These are phyloP conservation scores for Phytopythium chamaehyphon DNA, from an alignment of 352 stramenopile genomes.

Conservation along the genomic window DNA sequence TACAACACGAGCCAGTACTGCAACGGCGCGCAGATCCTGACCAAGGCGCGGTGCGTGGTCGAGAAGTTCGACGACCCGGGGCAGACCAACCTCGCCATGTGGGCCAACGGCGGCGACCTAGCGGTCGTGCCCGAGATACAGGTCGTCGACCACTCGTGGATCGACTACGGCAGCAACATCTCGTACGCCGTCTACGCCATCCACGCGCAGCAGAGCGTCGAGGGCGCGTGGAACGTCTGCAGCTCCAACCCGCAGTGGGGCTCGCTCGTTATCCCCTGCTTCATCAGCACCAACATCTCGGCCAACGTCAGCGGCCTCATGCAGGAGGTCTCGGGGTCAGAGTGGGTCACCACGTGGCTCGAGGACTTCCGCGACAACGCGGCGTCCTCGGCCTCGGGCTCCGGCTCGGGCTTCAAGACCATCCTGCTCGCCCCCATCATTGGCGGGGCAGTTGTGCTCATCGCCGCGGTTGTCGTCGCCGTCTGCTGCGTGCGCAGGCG, in stretches of 20 bases:
- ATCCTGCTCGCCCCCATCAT: conserved; percentile 14
- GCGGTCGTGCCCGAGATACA: conserved; percentile 9
- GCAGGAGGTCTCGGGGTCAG: conserved; percentile 3
- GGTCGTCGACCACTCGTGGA: conserved; percentile 11
- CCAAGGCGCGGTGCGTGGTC: conserved; percentile 22
- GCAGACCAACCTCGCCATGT: conserved; percentile 13
- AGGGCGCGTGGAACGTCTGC: conserved; percentile 22
- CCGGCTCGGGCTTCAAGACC: conserved; percentile 6
- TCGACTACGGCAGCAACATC: neutral
- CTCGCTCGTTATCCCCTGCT: conserved; percentile 31
- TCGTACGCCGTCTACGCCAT: conserved; percentile 16
- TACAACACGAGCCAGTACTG: conserved; percentile 19
- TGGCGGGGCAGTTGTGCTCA: conserved; percentile 9
- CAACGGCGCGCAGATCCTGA: conserved; percentile 25
- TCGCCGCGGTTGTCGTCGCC: conserved; percentile 10
- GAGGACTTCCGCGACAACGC: conserved; percentile 1
- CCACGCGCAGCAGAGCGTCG: conserved; percentile 12
- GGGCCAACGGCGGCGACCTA: conserved; percentile 14
- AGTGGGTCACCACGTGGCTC: conserved; percentile 26
- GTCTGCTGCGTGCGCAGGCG: conserved; percentile 9
- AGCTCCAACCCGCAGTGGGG: conserved; percentile 8
- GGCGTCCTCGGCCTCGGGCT: neutral
- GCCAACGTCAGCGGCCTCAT: conserved; percentile 9
- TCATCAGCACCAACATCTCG: conserved; percentile 11
- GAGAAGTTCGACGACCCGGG: conserved; percentile 21